These are phyloP conservation scores for Backusella psychrophila DNA, from an alignment of 192 early-diverging fungal species.

Conservation along the genomic window DNA sequence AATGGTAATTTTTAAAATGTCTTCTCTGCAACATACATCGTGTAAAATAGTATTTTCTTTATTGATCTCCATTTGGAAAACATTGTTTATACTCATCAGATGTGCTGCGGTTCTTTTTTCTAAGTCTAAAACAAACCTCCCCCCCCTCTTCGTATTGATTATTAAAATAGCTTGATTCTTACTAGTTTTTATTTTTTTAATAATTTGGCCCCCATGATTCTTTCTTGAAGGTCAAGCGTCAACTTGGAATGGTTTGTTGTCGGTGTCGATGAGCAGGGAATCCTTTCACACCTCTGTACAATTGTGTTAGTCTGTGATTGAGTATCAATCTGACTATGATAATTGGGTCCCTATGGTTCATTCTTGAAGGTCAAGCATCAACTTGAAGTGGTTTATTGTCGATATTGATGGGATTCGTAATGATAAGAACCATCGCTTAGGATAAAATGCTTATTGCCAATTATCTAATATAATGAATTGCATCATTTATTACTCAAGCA, in stretches of 20 bases:
- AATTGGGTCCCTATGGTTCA: no score
- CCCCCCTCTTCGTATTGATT: no score
- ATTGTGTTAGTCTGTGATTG: no score
- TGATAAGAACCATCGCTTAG: not conserved
- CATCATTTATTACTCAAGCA: not conserved
- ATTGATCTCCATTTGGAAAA: not conserved
- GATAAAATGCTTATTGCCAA: not conserved
- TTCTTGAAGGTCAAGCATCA: not conserved
- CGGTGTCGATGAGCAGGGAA: no score
- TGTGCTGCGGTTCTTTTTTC: not conserved
- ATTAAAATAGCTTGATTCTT: no score
- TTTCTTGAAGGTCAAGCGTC: no score
- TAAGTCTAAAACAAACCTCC: no score
- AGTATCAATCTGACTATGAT: no score
- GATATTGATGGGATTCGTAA: not conserved
- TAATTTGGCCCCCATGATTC: not conserved
- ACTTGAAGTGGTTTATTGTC: not conserved
- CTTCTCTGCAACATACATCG: no score
- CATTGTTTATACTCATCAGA: not conserved
- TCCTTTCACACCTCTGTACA: no score
- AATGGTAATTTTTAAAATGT: no score
- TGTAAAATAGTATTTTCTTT: not conserved
- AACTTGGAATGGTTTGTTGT: no score
- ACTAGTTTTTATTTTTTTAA: not conserved
- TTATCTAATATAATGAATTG: not conserved